Percentiles rank a stretch among this genome's conserved stretches.
These are phyloP conservation scores for Bromus sterilis DNA, from an alignment of 176 grass and related monocot species.

Conservation along the genomic window DNA sequence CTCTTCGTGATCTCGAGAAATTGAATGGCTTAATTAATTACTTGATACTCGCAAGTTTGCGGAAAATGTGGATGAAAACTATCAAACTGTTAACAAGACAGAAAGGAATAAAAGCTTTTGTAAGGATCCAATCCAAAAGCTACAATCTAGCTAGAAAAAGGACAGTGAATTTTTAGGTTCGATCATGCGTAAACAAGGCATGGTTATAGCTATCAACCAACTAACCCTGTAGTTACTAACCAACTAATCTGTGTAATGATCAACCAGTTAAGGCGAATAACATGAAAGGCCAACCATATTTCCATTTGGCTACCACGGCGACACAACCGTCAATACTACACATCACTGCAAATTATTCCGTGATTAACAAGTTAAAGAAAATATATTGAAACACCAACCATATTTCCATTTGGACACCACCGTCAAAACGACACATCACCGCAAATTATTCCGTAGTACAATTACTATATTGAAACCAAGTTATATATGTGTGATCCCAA, in stretches of 20 bases:
- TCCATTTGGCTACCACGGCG: background rate
- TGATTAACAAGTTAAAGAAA: too few species aligned
- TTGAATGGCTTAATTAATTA: background rate
- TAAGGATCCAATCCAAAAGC: background rate
- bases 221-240: background rate
- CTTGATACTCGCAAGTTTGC: background rate
- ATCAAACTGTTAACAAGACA: background rate
- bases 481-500: too few species aligned
- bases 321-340: background rate
- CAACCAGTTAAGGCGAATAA: background rate
- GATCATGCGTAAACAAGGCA: slow-evolving; percentile 20
- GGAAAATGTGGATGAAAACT: background rate
- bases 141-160: background rate
- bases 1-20: too few species aligned
- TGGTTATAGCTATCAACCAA: slow-evolving; percentile 9
- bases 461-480: too few species aligned
- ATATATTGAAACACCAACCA: background rate
- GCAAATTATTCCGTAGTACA: too few species aligned
- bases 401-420: background rate
- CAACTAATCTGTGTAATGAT: slow-evolving; percentile 2
- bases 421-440: too few species aligned
- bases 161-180: background rate
- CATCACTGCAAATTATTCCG: too few species aligned
- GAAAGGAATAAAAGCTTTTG: background rate
- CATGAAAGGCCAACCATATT: background rate